These are phyloP conservation scores for Irpex rosettiformis DNA, from an alignment of 1,284 basidiomycete species.

Conservation along the genomic window DNA sequence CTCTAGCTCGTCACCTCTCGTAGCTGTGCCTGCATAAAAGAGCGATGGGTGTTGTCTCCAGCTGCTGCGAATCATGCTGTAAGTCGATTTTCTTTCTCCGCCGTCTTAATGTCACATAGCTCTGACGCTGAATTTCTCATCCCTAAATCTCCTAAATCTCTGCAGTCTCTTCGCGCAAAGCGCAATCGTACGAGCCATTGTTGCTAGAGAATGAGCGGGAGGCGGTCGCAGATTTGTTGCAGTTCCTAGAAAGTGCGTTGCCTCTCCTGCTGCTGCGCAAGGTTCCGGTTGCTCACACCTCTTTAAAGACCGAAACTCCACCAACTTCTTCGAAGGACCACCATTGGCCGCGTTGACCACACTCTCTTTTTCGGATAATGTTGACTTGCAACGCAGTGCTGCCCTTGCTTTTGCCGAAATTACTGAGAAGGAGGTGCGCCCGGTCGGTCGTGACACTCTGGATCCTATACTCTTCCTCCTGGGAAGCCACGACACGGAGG, in stretches of 20 bases:
- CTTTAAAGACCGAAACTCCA: constrained; percentile 82
- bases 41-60: constrained; percentile 53
- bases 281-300: constrained; percentile 6
- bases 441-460: constrained; percentile 95
- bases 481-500: constrained; percentile 97
- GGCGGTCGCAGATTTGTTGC: constrained; percentile 95
- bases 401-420: constrained; percentile 99
- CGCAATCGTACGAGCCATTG: constrained; percentile 89
- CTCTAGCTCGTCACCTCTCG: not conserved
- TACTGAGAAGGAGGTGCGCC: constrained; percentile 98
- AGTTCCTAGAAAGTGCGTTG: constrained; percentile 92
- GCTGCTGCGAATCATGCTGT: constrained; percentile 81
- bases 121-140: constrained; percentile 15
- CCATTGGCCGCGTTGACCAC: constrained; percentile 94
- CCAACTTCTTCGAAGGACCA: constrained; percentile 93
- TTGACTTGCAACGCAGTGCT: constrained; percentile 97
- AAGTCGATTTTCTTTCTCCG: constrained; percentile 28
- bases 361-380: constrained; percentile 98
- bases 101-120: not conserved
- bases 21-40: constrained; percentile 2
- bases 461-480: constrained; percentile 98
- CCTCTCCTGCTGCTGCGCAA: not conserved
- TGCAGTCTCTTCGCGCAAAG: constrained; percentile 71
- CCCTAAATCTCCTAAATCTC: constrained; percentile 4
- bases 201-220: constrained; percentile 97